phyloP scores from a whole-genome alignment of 2,329 filamentous ascomycete genomes.

The Fusarium lyarnte region DNA sequence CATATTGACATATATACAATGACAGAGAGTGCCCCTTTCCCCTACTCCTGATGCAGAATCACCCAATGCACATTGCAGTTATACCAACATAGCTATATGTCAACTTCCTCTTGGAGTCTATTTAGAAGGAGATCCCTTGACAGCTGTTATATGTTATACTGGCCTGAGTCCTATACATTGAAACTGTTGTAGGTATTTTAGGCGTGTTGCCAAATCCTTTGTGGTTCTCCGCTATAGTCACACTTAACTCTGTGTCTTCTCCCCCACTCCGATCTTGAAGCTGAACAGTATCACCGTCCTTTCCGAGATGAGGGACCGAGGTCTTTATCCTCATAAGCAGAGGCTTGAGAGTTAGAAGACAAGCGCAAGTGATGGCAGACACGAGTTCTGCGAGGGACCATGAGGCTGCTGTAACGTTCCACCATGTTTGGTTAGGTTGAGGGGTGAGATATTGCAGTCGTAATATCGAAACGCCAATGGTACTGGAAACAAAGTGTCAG shows the following conservation, averaged over 20 bases:
- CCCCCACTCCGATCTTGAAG: not conserved
- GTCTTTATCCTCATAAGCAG: not conserved
- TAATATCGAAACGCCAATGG: slow-evolving; percentile 10
- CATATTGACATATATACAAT: no score
- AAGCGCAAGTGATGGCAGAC: slow-evolving; percentile 28
- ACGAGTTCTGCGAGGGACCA: slow-evolving; percentile 33
- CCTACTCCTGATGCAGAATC: no score
- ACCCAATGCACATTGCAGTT: no score
- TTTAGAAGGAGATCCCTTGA: no score
- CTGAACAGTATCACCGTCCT: not conserved
- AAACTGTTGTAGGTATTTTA: no score
- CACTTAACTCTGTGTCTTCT: not conserved
- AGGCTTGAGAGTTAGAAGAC: slow-evolving; percentile 22
- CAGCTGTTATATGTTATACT: no score
- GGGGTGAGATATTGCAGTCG: slow-evolving; percentile 30
- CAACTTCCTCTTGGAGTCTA: no score
- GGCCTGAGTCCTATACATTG: no score
- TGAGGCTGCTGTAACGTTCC: slow-evolving; percentile 15
- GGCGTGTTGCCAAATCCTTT: no score
- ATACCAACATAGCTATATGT: no score
- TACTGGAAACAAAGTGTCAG: not conserved
- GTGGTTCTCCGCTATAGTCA: no score
- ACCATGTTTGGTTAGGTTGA: slow-evolving; percentile 14
- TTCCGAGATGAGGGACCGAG: not conserved
- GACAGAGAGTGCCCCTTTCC: no score